phyloP scores from a whole-genome alignment of 768 basidiomycete genomes.

The Podaxis sp. region DNA sequence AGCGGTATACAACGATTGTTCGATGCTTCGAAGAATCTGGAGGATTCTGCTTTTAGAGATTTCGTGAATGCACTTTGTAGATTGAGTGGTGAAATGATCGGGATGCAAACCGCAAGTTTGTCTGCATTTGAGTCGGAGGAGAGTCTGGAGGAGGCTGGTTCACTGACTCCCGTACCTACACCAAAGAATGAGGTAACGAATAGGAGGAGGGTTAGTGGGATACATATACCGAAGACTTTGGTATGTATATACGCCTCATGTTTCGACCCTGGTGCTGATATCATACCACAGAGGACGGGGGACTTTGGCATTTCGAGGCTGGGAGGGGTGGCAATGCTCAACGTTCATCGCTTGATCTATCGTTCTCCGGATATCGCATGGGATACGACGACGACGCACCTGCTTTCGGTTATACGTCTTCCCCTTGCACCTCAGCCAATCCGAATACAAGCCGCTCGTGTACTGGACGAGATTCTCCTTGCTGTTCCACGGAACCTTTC shows the following conservation, averaged over 20 bases:
- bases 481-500: slow-evolving; percentile 70
- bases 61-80: slow-evolving; percentile 80
- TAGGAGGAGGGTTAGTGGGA: slow-evolving; percentile 81
- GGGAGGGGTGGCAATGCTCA: slow-evolving; percentile 75
- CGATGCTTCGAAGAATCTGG: slow-evolving; percentile 80
- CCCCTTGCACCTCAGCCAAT: slow-evolving; percentile 71
- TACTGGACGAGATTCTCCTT: slow-evolving; percentile 81
- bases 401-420: slow-evolving; percentile 75
- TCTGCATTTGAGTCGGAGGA: slow-evolving; percentile 33
- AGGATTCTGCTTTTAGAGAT: slow-evolving; percentile 77
- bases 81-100: slow-evolving; percentile 90
- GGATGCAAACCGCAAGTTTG: slow-evolving; percentile 65
- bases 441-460: slow-evolving; percentile 85
- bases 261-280: neutral
- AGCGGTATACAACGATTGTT: slow-evolving; percentile 80
- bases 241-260: slow-evolving; percentile 40
- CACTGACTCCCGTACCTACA: slow-evolving; percentile 33
- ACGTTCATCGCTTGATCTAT: slow-evolving; percentile 85
- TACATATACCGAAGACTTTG: slow-evolving; percentile 77
- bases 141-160: slow-evolving; percentile 38
- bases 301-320: slow-evolving; percentile 94
- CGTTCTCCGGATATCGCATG: slow-evolving; percentile 84
- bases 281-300: slow-evolving; percentile 61
- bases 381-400: slow-evolving; percentile 77
- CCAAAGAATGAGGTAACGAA: slow-evolving; percentile 46